phyloP scores from a whole-genome alignment of 352 stramenopile species.

The Globisporangium uncinulatum region DNA sequence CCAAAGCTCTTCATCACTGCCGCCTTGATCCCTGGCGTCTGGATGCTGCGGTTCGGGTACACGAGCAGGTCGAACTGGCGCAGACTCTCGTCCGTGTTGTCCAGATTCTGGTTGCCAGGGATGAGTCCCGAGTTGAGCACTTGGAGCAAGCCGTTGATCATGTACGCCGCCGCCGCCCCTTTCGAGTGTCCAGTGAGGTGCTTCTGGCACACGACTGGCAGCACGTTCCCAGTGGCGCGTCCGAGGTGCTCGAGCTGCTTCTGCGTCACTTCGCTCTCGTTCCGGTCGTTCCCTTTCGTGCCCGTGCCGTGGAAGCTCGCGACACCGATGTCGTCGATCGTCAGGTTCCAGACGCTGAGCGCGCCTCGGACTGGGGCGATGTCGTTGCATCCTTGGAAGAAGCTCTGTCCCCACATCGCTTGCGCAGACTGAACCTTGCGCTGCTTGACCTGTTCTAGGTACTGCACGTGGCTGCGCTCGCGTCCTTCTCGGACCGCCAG shows the following conservation, averaged over 20 bases:
- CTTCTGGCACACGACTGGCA: conserved; percentile 82
- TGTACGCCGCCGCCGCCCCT: conserved; percentile 74
- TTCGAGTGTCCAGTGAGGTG: conserved; percentile 80
- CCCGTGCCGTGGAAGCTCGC: conserved; percentile 83
- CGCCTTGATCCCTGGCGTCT: conserved; percentile 76
- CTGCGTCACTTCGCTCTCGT: conserved; percentile 84
- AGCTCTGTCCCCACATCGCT: conserved; percentile 59
- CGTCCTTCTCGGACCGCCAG: conserved; percentile 25
- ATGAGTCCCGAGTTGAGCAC: conserved; percentile 73
- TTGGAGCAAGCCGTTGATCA: conserved; percentile 80
- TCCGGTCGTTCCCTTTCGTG: conserved; percentile 84
- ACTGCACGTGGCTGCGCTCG: conserved; percentile 25
- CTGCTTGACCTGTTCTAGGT: conserved; percentile 59
- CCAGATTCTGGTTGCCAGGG: conserved; percentile 76
- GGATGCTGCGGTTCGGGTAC: conserved; percentile 77
- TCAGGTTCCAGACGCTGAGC: conserved; percentile 72
- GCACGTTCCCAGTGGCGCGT: conserved; percentile 61
- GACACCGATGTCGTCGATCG: conserved; percentile 75
- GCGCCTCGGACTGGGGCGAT: conserved; percentile 78
- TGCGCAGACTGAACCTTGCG: conserved; percentile 69
- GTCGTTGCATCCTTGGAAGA: conserved; percentile 48
- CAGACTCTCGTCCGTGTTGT: conserved; percentile 69
- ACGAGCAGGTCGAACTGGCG: conserved; percentile 74
- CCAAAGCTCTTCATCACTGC: conserved; percentile 82
- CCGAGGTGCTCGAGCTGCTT: conserved; percentile 79